Conservation (phyloP, 1,139 yeast species). For the Yamadazyma sp. region DNA sequence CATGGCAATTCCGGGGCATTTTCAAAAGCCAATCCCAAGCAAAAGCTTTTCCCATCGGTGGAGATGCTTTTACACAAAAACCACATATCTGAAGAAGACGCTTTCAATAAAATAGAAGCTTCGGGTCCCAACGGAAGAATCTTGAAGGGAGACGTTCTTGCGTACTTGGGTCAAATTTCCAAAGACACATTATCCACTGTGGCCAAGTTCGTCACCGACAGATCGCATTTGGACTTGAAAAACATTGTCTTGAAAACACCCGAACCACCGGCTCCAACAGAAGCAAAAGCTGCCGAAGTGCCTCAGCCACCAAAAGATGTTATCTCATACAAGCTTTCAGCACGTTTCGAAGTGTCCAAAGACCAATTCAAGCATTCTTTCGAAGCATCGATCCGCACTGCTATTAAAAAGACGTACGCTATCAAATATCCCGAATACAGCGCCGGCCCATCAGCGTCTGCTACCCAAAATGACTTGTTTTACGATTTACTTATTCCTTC, state of each 20-base stretch:
- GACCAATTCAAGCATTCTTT: constrained; percentile 28
- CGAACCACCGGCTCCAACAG: constrained; percentile 11
- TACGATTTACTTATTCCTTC: constrained; percentile 64
- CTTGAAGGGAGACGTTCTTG: constrained; percentile 87
- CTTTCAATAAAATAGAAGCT: constrained; percentile 69
- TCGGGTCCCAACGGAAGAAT: constrained; percentile 89
- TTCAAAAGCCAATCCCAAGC: constrained; percentile 57
- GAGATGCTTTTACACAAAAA: constrained; percentile 60
- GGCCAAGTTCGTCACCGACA: constrained; percentile 54
- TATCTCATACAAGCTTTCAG: constrained; percentile 26
- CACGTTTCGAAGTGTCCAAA: constrained; percentile 22
- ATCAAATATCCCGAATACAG: constrained; percentile 45
- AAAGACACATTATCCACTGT: constrained; percentile 42
- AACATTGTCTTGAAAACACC: constrained; percentile 59
- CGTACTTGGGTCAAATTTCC: constrained; percentile 73
- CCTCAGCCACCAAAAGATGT: constrained; percentile 29
- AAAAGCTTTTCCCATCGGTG: constrained; percentile 80
- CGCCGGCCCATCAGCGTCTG: constrained; percentile 38
- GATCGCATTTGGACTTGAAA: constrained; percentile 72
- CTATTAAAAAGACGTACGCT: constrained; percentile 40
- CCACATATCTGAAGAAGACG: constrained; percentile 65
- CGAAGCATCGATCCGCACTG: constrained; percentile 30
- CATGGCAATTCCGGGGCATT: constrained; percentile 19
- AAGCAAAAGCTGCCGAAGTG: constrained; percentile 4
- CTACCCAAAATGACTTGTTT: constrained; percentile 46